Base-by-base conservation (phyloP, 768 basidiomycete genomes). In the Psilocybe sp. region DNA sequence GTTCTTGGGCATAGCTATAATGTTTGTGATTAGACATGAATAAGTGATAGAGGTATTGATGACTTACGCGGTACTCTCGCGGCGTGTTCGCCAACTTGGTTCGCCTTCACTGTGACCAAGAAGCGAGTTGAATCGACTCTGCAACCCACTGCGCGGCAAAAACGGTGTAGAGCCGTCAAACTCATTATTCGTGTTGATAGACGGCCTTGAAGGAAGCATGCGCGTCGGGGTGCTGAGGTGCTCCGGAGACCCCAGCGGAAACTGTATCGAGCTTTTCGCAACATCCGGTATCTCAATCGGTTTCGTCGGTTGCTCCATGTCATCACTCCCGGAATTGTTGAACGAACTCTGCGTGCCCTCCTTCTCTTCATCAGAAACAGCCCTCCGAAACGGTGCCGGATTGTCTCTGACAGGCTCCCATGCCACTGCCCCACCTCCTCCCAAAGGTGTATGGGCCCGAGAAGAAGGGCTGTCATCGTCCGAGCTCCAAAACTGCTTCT, bases 41-140 rank as follows among this genome's bases (percentile, higher is more conserved):
- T 43, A 48, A 45, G 9, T 11, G 14, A 44, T 49, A 41, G 12
- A 20, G 33, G 9, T 46, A 33, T 40, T 51, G 51, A 33, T 2
- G 4, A 75, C 91, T 68, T 63, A 94, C 91, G 89, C 90, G 23
- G 90, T 92, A 57, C 92, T 93, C 67, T 95, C 92, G 43, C 90
- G 78, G 58, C 92, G 75, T 10, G 85, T 90, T 44, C 93, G 76
- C 93, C 93, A 96, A 4, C 87, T 89, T 31, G 84, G 75, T 57
- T 92, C 89, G 2, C 75, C 60, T 15, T 64, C 75, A 31, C n/a
- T n/a, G n/a, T 28, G 23, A 28, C 23, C 23, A 28, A 70, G 64
- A 38, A 82, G 65, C 48, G 66, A 74, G 53, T 89, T 86, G 43
- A 91, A 67, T 44, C 88, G 76, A 62, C 91, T 92, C 51, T 87